Conservation (phyloP, 1,284 basidiomycete genomes). For the Fomitopsis betulina region DNA sequence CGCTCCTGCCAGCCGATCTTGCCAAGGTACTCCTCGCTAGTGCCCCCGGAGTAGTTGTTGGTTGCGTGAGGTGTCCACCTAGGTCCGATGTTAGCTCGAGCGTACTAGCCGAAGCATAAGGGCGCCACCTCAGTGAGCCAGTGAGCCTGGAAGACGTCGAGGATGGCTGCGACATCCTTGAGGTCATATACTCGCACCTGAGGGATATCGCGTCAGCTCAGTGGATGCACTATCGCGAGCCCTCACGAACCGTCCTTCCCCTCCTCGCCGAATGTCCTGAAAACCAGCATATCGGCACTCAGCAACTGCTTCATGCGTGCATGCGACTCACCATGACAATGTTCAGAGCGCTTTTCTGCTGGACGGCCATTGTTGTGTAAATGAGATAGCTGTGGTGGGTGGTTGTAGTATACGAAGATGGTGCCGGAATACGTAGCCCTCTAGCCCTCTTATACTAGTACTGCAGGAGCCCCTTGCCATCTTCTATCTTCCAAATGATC, state of each 20-base stretch:
- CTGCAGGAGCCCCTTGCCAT: too few relatives aligned
- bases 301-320: background rate
- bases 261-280: constrained; percentile 27
- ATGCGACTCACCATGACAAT: constrained; percentile 34
- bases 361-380: background rate
- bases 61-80: constrained; percentile 51
- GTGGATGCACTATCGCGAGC: too few relatives aligned
- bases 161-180: constrained; percentile 44
- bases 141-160: constrained; percentile 54
- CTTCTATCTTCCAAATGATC: too few relatives aligned
- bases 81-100: background rate
- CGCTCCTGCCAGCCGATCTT: constrained; percentile 32
- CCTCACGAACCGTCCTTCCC: constrained; percentile 20
- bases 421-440: too few relatives aligned
- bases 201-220: too few relatives aligned
- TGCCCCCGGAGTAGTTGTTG: constrained; percentile 45
- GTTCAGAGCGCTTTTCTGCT: constrained; percentile 35
- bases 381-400: too few relatives aligned
- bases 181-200: constrained; percentile 46
- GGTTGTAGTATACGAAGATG: too few relatives aligned
- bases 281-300: background rate
- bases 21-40: constrained; percentile 43
- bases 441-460: too few relatives aligned
- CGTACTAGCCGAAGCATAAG: background rate
- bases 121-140: constrained; percentile 45